These are phyloP conservation scores for Nakazawaea laoshanensis DNA, from an alignment of 805 yeast species.

Conservation along the genomic window DNA sequence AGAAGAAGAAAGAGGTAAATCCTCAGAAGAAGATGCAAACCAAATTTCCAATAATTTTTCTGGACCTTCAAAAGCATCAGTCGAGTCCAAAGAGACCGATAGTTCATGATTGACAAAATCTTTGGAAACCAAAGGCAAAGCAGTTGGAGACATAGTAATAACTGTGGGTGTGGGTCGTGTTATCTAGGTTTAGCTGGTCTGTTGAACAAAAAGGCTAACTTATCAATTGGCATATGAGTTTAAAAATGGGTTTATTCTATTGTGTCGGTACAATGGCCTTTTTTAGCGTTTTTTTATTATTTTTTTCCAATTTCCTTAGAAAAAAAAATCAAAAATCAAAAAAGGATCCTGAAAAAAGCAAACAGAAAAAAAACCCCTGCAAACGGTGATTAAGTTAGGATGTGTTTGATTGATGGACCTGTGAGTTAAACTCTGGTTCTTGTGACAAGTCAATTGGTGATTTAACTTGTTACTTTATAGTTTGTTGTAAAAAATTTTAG, in stretches of 20 bases:
- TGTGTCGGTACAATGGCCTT: no score
- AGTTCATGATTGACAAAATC: constrained; percentile 66
- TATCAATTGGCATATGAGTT: constrained; percentile 18
- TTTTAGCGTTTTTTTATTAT: no score
- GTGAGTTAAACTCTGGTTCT: no score
- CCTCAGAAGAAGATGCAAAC: constrained; percentile 51
- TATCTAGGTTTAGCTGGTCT: constrained; percentile 26
- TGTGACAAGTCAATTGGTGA: no score
- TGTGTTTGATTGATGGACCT: no score
- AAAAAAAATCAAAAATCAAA: no score
- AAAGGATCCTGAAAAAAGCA: no score
- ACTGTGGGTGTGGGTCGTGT: constrained; percentile 14
- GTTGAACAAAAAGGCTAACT: constrained; percentile 21
- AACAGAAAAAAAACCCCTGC: no score
- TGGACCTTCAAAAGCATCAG: constrained; percentile 95
- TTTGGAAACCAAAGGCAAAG: constrained; percentile 8
- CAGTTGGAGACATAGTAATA: constrained; percentile 8
- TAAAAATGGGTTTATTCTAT: not conserved
- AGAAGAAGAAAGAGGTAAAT: constrained; percentile 26
- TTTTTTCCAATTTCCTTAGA: no score
- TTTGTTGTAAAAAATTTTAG: no score
- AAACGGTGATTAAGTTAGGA: no score
- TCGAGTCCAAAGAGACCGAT: constrained; percentile 73
- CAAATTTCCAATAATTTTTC: constrained; percentile 88
- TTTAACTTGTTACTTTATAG: no score